Evolutionary conservation across 2,329 filamentous ascomycete species (phyloP).

Genomic region (Microascus cirrosus): DNA sequence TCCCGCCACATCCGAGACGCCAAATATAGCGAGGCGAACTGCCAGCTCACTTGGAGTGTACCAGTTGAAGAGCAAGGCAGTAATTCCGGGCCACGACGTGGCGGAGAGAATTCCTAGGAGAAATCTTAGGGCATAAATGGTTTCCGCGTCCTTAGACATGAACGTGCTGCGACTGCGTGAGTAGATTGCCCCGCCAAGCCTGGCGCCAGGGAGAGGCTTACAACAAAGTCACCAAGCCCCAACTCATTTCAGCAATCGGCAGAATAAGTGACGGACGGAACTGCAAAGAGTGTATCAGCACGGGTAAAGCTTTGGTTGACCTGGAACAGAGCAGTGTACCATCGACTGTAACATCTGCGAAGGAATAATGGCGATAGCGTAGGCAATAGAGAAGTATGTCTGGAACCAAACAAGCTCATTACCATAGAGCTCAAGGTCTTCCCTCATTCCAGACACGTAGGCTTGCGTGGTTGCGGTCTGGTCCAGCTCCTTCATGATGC

Average conservation of each 20-base stretch:
- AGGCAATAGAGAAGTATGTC: constrained; percentile 48
- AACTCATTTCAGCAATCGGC: constrained; percentile 22
- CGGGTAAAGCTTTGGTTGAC: neutral
- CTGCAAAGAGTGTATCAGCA: constrained; percentile 7
- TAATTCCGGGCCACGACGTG: constrained; percentile 24
- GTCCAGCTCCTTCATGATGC: constrained; percentile 26
- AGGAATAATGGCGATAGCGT: constrained; percentile 35
- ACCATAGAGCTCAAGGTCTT: constrained; percentile 36
- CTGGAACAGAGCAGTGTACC: neutral
- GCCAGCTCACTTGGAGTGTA: constrained; percentile 29
- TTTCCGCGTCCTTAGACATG: constrained; percentile 20
- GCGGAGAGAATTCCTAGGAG: constrained; percentile 27
- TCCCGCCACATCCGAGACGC: too few species aligned
- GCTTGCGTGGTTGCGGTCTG: constrained; percentile 24
- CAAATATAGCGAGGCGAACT: constrained; percentile 15
- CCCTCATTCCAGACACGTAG: constrained; percentile 31
- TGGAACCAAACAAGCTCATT: constrained; percentile 42
- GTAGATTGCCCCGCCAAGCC: neutral
- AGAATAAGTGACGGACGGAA: constrained; percentile 26
- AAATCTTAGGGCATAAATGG: constrained; percentile 28
- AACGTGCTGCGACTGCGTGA: neutral
- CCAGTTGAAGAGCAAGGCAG: constrained; percentile 29
- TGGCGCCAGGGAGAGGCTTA: neutral
- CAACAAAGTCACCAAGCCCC: constrained; percentile 12
- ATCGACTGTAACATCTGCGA: constrained; percentile 24